phyloP scores from a whole-genome alignment of 495 filamentous ascomycete genomes.

The Hypoxylon lienhwacheense region DNA sequence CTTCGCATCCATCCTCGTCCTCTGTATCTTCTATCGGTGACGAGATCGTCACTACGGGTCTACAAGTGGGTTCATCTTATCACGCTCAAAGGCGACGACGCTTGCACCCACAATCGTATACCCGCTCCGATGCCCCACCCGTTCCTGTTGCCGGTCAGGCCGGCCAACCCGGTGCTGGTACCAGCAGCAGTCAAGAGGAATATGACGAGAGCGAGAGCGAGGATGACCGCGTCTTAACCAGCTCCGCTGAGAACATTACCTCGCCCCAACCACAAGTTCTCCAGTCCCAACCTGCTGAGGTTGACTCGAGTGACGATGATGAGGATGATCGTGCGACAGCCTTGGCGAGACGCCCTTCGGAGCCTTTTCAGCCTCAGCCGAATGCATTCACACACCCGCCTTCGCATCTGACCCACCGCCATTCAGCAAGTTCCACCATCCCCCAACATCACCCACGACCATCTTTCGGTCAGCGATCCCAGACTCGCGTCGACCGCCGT shows the following conservation, averaged over 20 bases:
- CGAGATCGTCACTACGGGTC: constrained; percentile 83
- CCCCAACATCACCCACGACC: constrained; percentile 48
- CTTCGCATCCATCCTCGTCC: constrained; percentile 86
- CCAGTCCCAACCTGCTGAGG: constrained; percentile 45
- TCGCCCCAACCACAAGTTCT: constrained; percentile 32
- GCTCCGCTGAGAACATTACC: constrained; percentile 76
- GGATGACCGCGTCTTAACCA: constrained; percentile 78
- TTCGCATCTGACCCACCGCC: constrained; percentile 55
- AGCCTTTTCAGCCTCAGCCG: constrained; percentile 79
- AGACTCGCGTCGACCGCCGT: constrained; percentile 50
- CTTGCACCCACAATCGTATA: constrained; percentile 51
- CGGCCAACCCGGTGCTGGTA: constrained; percentile 42
- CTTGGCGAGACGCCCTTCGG: constrained; percentile 61
- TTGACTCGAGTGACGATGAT: constrained; percentile 72
- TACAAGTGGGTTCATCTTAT: constrained; percentile 66
- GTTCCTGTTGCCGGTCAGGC: constrained; percentile 49
- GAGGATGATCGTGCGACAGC: constrained; percentile 74
- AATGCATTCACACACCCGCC: constrained; percentile 90
- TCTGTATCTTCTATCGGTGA: constrained; percentile 88
- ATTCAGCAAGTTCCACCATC: constrained; percentile 50
- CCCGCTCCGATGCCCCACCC: constrained; percentile 35
- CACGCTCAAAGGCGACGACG: constrained; percentile 58
- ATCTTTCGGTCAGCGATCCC: constrained; percentile 44
- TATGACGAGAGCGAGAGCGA: constrained; percentile 75
- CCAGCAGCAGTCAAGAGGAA: constrained; percentile 63